Percentiles rank a stretch among this genome's conserved stretches.
Evolutionary conservation across 441 rosid species (phyloP).

Genomic region (Metrosideros polymorpha): DNA sequence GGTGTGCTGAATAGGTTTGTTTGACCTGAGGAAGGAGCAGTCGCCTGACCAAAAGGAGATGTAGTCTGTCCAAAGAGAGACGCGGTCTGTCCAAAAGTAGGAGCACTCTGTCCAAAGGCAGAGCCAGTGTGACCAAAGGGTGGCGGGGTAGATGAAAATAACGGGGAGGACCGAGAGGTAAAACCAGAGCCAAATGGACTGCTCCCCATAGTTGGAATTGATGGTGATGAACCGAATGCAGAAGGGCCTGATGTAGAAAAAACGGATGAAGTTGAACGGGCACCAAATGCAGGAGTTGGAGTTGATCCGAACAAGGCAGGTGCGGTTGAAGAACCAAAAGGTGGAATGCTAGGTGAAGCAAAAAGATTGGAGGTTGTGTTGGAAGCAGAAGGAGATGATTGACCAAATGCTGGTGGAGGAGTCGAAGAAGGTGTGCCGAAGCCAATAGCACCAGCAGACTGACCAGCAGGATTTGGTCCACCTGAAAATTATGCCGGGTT

Average conservation of each 20-base stretch:
- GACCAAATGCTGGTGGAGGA: conserved; percentile 34
- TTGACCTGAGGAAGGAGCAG: conserved; percentile 29
- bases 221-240: conserved; percentile 47
- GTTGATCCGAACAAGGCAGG: conserved; percentile 34
- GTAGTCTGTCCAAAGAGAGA: conserved; percentile 5
- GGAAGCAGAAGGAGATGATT: conserved; percentile 50
- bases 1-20: conserved; percentile 44
- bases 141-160: conserved; percentile 41
- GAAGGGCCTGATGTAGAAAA: conserved; percentile 39
- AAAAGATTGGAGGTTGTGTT: conserved; percentile 27
- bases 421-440: conserved; percentile 37
- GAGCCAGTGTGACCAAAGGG: conserved; percentile 41
- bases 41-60: conserved; percentile 1
- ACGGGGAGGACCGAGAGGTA: conserved; percentile 47
- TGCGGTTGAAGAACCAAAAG: conserved; percentile 39
- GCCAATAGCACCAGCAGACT: conserved; percentile 38
- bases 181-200: conserved; percentile 39
- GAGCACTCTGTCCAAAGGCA: conserved; percentile 34
- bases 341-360: conserved; percentile 31
- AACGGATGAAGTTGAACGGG: conserved; percentile 30
- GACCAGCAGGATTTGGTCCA: conserved; percentile 61
- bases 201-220: conserved; percentile 40
- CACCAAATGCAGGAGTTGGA: conserved; percentile 31
- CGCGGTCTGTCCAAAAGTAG: conserved; percentile 37
- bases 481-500: conserved; percentile 32